Conservation (phyloP, 129 eudicot genomes). For the Oenanthe sinensis region DNA sequence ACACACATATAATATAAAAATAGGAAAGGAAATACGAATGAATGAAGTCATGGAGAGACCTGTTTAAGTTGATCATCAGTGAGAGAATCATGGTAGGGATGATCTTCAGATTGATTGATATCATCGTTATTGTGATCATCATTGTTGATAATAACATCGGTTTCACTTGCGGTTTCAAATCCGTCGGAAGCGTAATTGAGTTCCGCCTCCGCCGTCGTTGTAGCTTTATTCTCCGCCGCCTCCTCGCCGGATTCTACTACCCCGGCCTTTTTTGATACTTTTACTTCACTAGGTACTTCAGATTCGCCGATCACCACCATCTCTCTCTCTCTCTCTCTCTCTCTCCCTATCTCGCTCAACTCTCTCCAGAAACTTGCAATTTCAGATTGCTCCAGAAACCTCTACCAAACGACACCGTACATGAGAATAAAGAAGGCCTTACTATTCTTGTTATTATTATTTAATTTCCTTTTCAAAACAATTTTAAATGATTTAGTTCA, state of each 20-base stretch:
- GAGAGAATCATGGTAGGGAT: conserved; percentile 27
- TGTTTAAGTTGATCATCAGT: conserved; percentile 35
- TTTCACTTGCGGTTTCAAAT: conserved; percentile 78
- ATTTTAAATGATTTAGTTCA: too few species aligned
- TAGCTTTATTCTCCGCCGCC: conserved; percentile 2
- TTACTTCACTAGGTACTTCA: conserved; percentile 10
- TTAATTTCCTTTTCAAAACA: too few species aligned
- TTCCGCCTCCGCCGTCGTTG: conserved; percentile 22
- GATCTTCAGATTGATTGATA: conserved; percentile 17
- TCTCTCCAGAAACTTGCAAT: neutral
- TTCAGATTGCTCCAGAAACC: neutral
- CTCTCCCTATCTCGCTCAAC: conserved; percentile 2
- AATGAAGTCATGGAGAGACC: conserved; percentile 14
- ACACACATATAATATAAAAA: too few species aligned
- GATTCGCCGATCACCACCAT: conserved; percentile 51
- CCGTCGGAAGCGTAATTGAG: conserved; percentile 48
- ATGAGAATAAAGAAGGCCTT: too few species aligned
- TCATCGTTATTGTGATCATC: conserved; percentile 17
- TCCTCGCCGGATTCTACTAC: neutral
- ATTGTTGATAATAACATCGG: conserved; percentile 16
- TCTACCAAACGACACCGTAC: neutral
- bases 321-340: neutral
- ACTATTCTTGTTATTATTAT: too few species aligned
- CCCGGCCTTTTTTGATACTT: neutral
- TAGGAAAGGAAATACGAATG: too few species aligned